phyloP scores from a whole-genome alignment of 2,329 filamentous ascomycete species.

The Orbilia javanica region DNA sequence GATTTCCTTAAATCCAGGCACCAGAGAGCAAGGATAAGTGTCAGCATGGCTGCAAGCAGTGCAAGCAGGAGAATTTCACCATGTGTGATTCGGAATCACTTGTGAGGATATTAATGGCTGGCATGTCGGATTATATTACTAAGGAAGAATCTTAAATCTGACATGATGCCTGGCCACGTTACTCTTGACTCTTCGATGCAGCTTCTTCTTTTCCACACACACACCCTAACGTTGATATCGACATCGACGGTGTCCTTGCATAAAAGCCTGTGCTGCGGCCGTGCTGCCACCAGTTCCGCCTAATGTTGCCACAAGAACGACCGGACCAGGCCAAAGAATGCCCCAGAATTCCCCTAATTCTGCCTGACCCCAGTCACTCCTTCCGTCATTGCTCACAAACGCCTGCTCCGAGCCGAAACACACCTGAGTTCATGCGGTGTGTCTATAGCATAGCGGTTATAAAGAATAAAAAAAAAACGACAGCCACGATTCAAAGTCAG shows the following conservation, averaged over 20 bases:
- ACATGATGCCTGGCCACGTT: constrained; percentile 51
- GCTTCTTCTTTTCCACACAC: constrained; percentile 28
- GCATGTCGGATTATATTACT: constrained; percentile 22
- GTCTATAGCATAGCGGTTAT: constrained; percentile 11
- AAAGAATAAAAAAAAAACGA: too few species aligned
- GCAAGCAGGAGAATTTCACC: constrained; percentile 30
- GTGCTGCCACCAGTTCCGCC: constrained; percentile 45
- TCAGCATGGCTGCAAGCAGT: constrained; percentile 25
- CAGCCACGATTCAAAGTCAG: background rate
- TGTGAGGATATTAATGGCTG: constrained; percentile 23
- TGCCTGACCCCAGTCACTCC: constrained; percentile 53
- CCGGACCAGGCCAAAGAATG: constrained; percentile 22
- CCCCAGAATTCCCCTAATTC: constrained; percentile 31
- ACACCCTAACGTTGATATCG: constrained; percentile 18
- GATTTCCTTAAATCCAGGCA: constrained; percentile 48
- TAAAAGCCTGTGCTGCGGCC: constrained; percentile 32
- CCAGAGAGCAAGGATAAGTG: constrained; percentile 39
- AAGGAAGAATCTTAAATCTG: constrained; percentile 50
- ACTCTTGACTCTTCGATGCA: constrained; percentile 20
- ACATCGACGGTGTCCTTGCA: constrained; percentile 21
- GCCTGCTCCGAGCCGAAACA: constrained; percentile 39
- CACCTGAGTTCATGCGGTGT: constrained; percentile 20
- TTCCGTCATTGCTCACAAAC: constrained; percentile 30
- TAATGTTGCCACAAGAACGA: constrained; percentile 48
- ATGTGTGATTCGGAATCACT: constrained; percentile 23